These are phyloP conservation scores for maize (Zea mays) DNA, from an alignment of 176 grass and related monocot species.

Conservation along the genomic window Zm-B73-REFERENCE-NAM-5.0 NC_050100.1:72035501-72036000, in stretches of 20 bases:
- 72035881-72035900: slow-evolving; percentile 61
- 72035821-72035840: slow-evolving; percentile 71
- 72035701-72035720: slow-evolving; percentile 2
- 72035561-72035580: neutral
- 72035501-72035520: neutral
- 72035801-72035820: slow-evolving; percentile 74
- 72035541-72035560: neutral
- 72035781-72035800: slow-evolving; percentile 78
- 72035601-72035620: too few species aligned
- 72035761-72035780: slow-evolving; percentile 86
- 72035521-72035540: neutral
- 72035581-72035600: too few species aligned
- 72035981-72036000: slow-evolving; percentile 68
- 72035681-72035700: slow-evolving; percentile 2
- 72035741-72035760: slow-evolving; percentile 69
- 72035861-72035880: slow-evolving; percentile 98
- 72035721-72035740: slow-evolving; percentile 14
- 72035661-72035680: neutral
- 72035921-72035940: neutral
- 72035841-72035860: slow-evolving; percentile 72
- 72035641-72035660: too few species aligned
- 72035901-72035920: slow-evolving; percentile 19
- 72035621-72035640: too few species aligned
- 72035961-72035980: slow-evolving; percentile 4
- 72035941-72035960: slow-evolving; percentile 5